Conservation (phyloP, 2,329 filamentous ascomycete genomes). For the Stenocarpella maydis region DNA sequence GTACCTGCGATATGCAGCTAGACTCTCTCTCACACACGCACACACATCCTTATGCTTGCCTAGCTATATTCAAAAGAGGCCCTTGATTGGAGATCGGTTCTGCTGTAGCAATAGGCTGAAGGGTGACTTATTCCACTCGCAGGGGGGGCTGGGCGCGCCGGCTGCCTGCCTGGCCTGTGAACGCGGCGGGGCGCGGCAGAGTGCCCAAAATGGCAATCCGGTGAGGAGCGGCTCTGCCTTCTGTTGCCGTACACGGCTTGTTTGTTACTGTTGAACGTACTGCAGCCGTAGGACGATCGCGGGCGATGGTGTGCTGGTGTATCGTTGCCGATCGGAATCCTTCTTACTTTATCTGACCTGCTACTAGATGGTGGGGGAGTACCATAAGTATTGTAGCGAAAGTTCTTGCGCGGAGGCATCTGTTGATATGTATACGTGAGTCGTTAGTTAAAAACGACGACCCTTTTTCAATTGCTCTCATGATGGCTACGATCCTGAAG, state of each 20-base stretch:
- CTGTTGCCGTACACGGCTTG: background rate
- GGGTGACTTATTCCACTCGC: background rate
- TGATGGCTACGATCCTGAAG: background rate
- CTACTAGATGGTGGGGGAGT: background rate
- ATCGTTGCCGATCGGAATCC: background rate
- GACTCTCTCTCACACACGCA: conserved; percentile 8
- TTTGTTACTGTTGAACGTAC: background rate
- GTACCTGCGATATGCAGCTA: conserved; percentile 19
- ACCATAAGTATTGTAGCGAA: background rate
- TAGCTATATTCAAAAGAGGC: background rate
- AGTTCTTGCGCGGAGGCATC: background rate
- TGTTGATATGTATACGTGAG: background rate
- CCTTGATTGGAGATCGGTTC: background rate
- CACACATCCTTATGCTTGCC: background rate
- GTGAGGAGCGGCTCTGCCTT: background rate
- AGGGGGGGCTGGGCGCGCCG: conserved; percentile 17
- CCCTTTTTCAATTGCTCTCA: no score
- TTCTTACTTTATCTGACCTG: background rate
- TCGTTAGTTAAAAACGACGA: background rate
- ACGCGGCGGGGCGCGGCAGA: background rate
- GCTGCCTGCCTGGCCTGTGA: conserved; percentile 17
- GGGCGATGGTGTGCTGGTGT: conserved; percentile 3
- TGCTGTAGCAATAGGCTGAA: background rate
- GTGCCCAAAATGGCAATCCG: conserved; percentile 12
- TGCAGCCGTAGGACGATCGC: background rate